Conservation (phyloP, 352 stramenopile species). For the Pythium rhizo-oryzae region DNA sequence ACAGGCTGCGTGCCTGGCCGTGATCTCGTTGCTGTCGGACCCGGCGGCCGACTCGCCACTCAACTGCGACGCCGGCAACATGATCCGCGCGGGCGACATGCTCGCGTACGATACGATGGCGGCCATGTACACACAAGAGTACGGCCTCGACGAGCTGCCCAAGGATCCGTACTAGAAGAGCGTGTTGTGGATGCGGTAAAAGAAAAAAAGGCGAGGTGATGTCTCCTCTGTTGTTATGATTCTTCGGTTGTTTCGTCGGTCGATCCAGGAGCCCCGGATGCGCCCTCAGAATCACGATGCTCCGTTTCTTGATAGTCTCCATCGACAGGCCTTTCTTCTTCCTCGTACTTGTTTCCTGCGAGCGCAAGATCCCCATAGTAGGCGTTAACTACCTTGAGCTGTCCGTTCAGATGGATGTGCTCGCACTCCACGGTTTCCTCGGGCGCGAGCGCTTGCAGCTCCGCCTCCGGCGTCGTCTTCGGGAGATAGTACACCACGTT, state of each 20-base stretch:
- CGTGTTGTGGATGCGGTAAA: not conserved
- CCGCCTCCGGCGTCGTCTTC: slow-evolving; percentile 54
- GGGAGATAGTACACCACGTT: slow-evolving; percentile 89
- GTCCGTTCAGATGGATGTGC: slow-evolving; percentile 76
- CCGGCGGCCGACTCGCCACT: slow-evolving; percentile 88
- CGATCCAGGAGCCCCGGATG: not conserved
- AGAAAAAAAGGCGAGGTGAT: not conserved
- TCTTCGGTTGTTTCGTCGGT: not conserved
- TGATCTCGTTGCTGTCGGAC: slow-evolving; percentile 90
- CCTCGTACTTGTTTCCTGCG: not conserved
- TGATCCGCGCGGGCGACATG: slow-evolving; percentile 92
- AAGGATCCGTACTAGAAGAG: slow-evolving; percentile 54
- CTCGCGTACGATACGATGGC: slow-evolving; percentile 91
- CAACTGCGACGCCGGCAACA: slow-evolving; percentile 88
- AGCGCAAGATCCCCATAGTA: slow-evolving; percentile 75
- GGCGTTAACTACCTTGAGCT: slow-evolving; percentile 80
- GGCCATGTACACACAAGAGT: slow-evolving; percentile 92
- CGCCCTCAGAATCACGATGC: not conserved
- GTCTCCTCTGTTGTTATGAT: not conserved
- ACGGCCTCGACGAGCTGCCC: slow-evolving; percentile 67
- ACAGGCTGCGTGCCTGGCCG: slow-evolving; percentile 87
- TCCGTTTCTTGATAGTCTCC: slow-evolving; percentile 3
- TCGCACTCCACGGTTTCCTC: slow-evolving; percentile 72
- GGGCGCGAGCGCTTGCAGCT: slow-evolving; percentile 56
- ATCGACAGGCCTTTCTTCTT: not conserved